Conservation (phyloP, 208 protist species). For the Angomonas ambiguus region DNA sequence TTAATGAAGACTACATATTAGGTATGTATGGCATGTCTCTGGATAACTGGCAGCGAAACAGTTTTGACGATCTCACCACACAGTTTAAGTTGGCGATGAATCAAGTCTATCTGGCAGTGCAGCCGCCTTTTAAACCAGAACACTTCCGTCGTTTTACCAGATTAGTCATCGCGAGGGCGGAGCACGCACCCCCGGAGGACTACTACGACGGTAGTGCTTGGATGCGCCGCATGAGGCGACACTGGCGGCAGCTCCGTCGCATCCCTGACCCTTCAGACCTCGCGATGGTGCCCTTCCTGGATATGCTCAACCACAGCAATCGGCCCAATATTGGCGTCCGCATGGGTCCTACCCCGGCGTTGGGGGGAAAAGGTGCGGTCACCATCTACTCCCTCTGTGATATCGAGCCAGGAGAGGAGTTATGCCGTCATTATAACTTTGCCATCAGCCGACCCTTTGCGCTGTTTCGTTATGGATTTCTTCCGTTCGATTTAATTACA, state of each 20-base stretch:
- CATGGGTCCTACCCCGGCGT: constrained; percentile 47
- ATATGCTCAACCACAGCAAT: constrained; percentile 88
- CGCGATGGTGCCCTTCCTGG: constrained; percentile 69
- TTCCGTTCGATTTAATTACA: constrained; percentile 88
- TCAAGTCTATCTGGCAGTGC: constrained; percentile 46
- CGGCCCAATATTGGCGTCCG: constrained; percentile 72
- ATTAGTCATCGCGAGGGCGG: constrained; percentile 69
- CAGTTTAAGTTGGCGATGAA: constrained; percentile 62
- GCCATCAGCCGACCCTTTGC: constrained; percentile 68
- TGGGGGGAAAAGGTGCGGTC: constrained; percentile 52
- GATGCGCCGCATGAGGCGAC: constrained; percentile 35
- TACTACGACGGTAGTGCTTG: constrained; percentile 53
- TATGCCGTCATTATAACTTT: constrained; percentile 92
- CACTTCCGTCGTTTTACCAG: constrained; percentile 79
- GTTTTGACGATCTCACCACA: constrained; percentile 80
- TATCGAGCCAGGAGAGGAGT: constrained; percentile 72
- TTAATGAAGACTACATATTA: constrained; percentile 84
- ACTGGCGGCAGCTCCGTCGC: constrained; percentile 28
- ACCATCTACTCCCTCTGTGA: constrained; percentile 69
- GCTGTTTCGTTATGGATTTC: constrained; percentile 88
- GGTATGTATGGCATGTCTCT: constrained; percentile 90
- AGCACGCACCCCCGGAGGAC: constrained; percentile 65
- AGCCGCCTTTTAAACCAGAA: constrained; percentile 68
- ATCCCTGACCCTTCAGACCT: constrained; percentile 44
- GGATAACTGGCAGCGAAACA: constrained; percentile 82